Conservation (phyloP, 169 alveolate species). For the Eimeria praecox region DNA sequence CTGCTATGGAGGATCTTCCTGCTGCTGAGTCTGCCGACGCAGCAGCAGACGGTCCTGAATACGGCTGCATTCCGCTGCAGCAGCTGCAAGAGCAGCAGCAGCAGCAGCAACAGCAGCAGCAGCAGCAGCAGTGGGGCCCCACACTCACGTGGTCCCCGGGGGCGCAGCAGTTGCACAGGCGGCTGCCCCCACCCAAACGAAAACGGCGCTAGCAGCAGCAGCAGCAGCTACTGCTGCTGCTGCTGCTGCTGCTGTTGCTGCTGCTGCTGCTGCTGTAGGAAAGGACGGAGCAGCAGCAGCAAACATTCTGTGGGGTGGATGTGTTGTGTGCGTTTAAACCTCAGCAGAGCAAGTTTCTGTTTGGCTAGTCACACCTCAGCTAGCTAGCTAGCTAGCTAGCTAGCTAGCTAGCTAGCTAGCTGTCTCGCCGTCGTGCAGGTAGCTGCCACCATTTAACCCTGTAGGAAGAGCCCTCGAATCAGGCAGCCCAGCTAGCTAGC, state of each 20-base stretch:
- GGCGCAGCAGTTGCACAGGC: slow-evolving; percentile 28
- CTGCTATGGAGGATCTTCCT: neutral
- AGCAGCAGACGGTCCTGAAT: slow-evolving; percentile 34
- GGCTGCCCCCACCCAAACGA: slow-evolving; percentile 40
- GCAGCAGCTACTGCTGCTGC: slow-evolving; percentile 9
- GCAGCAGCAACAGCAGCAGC: slow-evolving; percentile 47
- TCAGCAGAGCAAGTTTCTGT: neutral
- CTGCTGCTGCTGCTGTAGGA: neutral
- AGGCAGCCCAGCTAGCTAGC: neutral
- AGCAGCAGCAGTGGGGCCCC: slow-evolving; percentile 64
- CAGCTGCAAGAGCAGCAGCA: slow-evolving; percentile 44
- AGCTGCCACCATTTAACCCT: too few species aligned
- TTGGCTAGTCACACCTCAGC: neutral
- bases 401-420: neutral
- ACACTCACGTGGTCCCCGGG: slow-evolving; percentile 38
- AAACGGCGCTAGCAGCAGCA: slow-evolving; percentile 46
- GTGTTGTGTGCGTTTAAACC: neutral
- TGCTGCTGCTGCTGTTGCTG: slow-evolving; percentile 1
- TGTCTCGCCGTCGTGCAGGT: too few species aligned
- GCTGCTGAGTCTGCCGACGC: slow-evolving; percentile 11
- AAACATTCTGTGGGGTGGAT: neutral
- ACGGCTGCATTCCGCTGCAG: slow-evolving; percentile 45
- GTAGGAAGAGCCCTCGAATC: too few species aligned
- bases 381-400: slow-evolving; percentile 5
- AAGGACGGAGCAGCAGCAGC: neutral